These are phyloP conservation scores for Annulohypoxylon bovei DNA, from an alignment of 495 filamentous ascomycete species.

Conservation along the genomic window DNA sequence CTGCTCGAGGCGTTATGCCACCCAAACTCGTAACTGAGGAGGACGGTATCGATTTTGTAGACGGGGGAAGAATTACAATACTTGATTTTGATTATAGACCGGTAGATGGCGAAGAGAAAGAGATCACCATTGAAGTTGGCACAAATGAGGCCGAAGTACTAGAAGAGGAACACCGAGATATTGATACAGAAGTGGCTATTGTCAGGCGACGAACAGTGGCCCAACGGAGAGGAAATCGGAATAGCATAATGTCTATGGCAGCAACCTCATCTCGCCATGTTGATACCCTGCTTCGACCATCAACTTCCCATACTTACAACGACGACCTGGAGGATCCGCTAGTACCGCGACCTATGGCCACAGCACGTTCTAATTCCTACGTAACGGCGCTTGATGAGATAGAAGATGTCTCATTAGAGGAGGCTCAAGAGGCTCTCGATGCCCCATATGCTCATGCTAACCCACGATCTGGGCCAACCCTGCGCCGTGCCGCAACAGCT, in stretches of 20 bases:
- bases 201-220: conserved; percentile 78
- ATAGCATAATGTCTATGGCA: conserved; percentile 48
- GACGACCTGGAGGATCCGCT: conserved; percentile 55
- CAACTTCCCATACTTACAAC: conserved; percentile 43
- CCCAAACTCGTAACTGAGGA: conserved; percentile 68
- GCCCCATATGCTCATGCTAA: conserved; percentile 80
- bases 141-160: conserved; percentile 73
- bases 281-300: conserved; percentile 56
- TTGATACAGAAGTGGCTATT: conserved; percentile 84
- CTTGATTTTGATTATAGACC: conserved; percentile 76
- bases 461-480: conserved; percentile 77
- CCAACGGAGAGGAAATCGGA: conserved; percentile 58
- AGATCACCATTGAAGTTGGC: conserved; percentile 79
- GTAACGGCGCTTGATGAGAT: conserved; percentile 16
- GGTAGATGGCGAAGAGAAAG: conserved; percentile 62
- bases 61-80: conserved; percentile 80
- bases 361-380: conserved; percentile 31
- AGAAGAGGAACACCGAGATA: conserved; percentile 77
- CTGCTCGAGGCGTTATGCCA: conserved; percentile 78
- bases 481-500: conserved; percentile 82
- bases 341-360: conserved; percentile 52
- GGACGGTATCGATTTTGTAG: conserved; percentile 79
- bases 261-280: conserved; percentile 52
- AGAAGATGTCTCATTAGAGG: conserved; percentile 50
- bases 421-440: conserved; percentile 69